Percentiles rank a stretch among this genome's conserved stretches.
These are phyloP conservation scores for Graphilbum fragrans DNA, from an alignment of 2,329 filamentous ascomycete species.

Conservation along the genomic window DNA sequence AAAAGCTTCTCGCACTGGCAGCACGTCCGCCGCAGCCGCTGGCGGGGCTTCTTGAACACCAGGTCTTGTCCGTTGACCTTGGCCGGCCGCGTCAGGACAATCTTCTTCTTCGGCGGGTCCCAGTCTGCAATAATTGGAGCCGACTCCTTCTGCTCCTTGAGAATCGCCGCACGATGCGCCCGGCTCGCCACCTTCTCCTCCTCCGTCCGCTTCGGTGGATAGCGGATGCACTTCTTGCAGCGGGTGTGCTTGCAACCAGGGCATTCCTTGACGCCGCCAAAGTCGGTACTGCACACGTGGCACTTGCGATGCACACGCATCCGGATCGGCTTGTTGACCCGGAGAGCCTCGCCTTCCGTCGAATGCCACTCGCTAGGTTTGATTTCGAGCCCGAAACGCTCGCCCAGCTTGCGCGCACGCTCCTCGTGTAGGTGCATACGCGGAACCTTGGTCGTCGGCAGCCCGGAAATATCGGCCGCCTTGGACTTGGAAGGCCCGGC, in stretches of 20 bases:
- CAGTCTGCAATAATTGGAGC: slow-evolving; percentile 39
- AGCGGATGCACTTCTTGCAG: slow-evolving; percentile 69
- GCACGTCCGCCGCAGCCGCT: slow-evolving; percentile 64
- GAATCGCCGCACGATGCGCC: slow-evolving; percentile 33
- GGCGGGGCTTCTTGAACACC: slow-evolving; percentile 57
- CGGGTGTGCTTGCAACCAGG: slow-evolving; percentile 64
- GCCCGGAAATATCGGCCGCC: not conserved
- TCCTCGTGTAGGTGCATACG: slow-evolving; percentile 41
- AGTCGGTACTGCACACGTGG: slow-evolving; percentile 67
- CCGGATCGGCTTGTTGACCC: slow-evolving; percentile 63
- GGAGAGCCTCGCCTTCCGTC: slow-evolving; percentile 41
- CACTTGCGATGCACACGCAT: slow-evolving; percentile 71
- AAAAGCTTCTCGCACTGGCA: slow-evolving; percentile 62
- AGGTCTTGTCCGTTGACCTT: slow-evolving; percentile 58
- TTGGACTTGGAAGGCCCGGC: slow-evolving; percentile 5
- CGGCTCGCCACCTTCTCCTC: slow-evolving; percentile 40
- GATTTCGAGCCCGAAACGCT: slow-evolving; percentile 43
- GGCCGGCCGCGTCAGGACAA: slow-evolving; percentile 49
- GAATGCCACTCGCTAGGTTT: slow-evolving; percentile 40
- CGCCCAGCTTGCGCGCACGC: slow-evolving; percentile 41
- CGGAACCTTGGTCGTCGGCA: slow-evolving; percentile 23
- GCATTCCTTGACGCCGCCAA: slow-evolving; percentile 63
- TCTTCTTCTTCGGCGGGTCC: slow-evolving; percentile 25
- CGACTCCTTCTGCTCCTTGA: slow-evolving; percentile 46
- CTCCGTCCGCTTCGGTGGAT: slow-evolving; percentile 54